These are phyloP conservation scores for Aspergillus sp. DNA, from an alignment of 2,329 filamentous ascomycete genomes.

Conservation along the genomic window DNA sequence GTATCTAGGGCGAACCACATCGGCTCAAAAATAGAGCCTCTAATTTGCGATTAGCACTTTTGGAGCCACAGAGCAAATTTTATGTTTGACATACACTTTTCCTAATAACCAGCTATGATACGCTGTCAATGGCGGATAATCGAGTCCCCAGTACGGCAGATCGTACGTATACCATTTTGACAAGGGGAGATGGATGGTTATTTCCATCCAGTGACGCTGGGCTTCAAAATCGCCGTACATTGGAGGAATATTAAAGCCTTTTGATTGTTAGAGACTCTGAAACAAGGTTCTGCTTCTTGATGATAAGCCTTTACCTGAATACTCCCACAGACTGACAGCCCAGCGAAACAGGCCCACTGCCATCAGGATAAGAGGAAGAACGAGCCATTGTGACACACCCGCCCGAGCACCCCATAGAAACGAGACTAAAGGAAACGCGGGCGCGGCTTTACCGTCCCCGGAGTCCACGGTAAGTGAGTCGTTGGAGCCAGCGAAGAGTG, in stretches of 20 bases:
- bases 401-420: conserved; percentile 90
- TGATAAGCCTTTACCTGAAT: conserved; percentile 70
- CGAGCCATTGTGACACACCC: conserved; percentile 83
- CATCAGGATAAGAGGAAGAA: conserved; percentile 86
- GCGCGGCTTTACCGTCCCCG: conserved; percentile 51
- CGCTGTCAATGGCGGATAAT: conserved; percentile 95
- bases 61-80: conserved; percentile 2
- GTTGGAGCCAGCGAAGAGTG: conserved; percentile 37
- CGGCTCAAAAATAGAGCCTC: conserved; percentile 73
- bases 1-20: conserved; percentile 83
- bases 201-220: conserved; percentile 98
- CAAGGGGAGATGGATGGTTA: conserved; percentile 83
- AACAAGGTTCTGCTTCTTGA: background rate
- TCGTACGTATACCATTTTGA: conserved; percentile 99
- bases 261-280: conserved; percentile 8
- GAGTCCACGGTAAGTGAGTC: conserved; percentile 45
- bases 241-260: conserved; percentile 76
- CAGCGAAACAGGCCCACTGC: conserved; percentile 87
- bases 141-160: conserved; percentile 93
- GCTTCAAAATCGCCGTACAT: conserved; percentile 98
- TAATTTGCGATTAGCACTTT: conserved; percentile 31
- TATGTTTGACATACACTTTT: conserved; percentile 59
- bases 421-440: conserved; percentile 86
- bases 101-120: conserved; percentile 98
- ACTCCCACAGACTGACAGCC: conserved; percentile 90